These are phyloP conservation scores for Fimicolochytrium jonesii DNA, from an alignment of 192 early-diverging fungal genomes.

Conservation along the genomic window DNA sequence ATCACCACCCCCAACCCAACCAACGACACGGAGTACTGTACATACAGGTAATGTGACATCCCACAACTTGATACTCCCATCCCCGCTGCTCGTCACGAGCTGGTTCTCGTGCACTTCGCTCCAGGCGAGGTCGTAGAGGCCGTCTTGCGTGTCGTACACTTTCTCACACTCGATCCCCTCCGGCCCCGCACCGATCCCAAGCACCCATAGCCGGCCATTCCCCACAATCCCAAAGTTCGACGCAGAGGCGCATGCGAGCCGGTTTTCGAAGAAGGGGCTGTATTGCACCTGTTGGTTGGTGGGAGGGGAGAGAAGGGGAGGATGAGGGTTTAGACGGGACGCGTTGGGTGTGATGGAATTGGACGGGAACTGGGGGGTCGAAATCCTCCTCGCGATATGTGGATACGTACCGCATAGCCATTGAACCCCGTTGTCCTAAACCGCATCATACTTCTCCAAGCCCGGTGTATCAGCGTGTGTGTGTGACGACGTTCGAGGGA, in stretches of 20 bases:
- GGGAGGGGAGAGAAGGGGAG: not conserved
- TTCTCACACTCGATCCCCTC: slow-evolving; percentile 61
- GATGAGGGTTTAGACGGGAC: not conserved
- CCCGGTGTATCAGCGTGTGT: too few species aligned
- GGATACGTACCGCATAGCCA: slow-evolving; percentile 71
- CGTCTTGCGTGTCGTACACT: slow-evolving; percentile 94
- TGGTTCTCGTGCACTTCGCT: slow-evolving; percentile 96
- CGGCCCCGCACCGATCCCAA: slow-evolving; percentile 40
- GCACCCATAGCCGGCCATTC: slow-evolving; percentile 83
- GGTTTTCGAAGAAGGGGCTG: slow-evolving; percentile 89
- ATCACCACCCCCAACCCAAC: too few species aligned
- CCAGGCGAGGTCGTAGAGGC: slow-evolving; percentile 92
- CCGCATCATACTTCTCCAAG: too few species aligned
- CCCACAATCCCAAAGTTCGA: slow-evolving; percentile 98
- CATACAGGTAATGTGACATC: slow-evolving; percentile 79
- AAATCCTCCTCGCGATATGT: not conserved
- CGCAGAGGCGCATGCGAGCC: slow-evolving; percentile 79
- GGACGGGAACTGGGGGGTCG: not conserved
- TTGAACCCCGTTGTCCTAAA: slow-evolving; percentile 82
- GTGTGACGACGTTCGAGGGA: too few species aligned
- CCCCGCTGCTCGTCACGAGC: slow-evolving; percentile 82
- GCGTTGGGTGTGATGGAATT: not conserved
- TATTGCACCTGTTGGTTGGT: slow-evolving; percentile 65
- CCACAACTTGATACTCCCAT: slow-evolving; percentile 94
- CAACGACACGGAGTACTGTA: too few species aligned